Conservation (phyloP, 306 rosid species). For the Carpinus viminea region DNA sequence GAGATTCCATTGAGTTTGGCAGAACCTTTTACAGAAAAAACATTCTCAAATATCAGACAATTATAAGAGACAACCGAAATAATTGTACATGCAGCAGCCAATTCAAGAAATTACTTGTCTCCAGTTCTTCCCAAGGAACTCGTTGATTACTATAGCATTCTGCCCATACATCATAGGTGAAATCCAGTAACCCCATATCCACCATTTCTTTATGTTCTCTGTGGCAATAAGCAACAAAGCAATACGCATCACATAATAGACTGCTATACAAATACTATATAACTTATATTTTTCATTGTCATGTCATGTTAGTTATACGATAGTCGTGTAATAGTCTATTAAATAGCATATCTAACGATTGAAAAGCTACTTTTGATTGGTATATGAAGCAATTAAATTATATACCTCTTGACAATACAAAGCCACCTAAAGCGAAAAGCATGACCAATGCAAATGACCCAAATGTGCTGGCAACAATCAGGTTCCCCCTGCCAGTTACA, state of each 20-base stretch:
- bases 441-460: conserved; percentile 54
- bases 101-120: conserved; percentile 39
- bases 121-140: conserved; percentile 64
- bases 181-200: conserved; percentile 62
- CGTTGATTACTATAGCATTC: conserved; percentile 54
- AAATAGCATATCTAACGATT: background rate
- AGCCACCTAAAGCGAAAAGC: conserved; percentile 58
- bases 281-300: no score
- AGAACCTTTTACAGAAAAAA: conserved; percentile 34
- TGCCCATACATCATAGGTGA: conserved; percentile 65
- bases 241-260: no score
- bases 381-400: background rate
- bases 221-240: background rate
- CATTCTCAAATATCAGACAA: no score
- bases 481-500: conserved; percentile 43
- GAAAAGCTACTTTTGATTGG: background rate
- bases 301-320: no score
- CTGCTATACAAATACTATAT: no score
- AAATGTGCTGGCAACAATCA: conserved; percentile 55
- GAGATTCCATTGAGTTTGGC: conserved; percentile 35
- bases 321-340: no score
- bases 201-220: conserved; percentile 56
- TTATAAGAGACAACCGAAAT: no score
- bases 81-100: background rate
- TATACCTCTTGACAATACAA: conserved; percentile 69